Evolutionary conservation across 768 basidiomycete genomes (phyloP).

Genomic region (Boletus huronensis): DNA sequence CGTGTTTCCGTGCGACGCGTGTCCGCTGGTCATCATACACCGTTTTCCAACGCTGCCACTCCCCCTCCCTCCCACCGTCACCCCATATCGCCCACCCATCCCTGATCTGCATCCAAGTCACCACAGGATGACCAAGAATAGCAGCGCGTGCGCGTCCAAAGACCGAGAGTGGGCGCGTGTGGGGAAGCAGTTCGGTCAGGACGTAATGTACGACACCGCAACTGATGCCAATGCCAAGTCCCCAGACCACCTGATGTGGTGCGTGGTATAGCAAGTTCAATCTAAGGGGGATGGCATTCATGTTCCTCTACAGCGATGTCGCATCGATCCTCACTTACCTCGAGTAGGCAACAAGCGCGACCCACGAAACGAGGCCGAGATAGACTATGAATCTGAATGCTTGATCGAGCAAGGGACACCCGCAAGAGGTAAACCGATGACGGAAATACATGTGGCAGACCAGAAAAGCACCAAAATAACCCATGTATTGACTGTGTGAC

Average conservation of each 20-base stretch:
- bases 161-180: conserved; percentile 47
- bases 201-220: conserved; percentile 56
- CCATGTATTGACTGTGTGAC: conserved; percentile 90
- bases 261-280: conserved; percentile 73
- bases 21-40: conserved; percentile 47
- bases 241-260: conserved; percentile 70
- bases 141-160: conserved; percentile 48
- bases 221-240: conserved; percentile 56
- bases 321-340: conserved; percentile 43
- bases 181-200: conserved; percentile 57
- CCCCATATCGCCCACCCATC: conserved; percentile 82
- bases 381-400: conserved; percentile 48
- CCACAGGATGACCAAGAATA: conserved; percentile 55
- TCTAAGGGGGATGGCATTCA: conserved; percentile 34
- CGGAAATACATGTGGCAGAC: conserved; percentile 68
- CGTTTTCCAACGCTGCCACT: conserved; percentile 65
- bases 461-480: conserved; percentile 76
- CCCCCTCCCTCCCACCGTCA: conserved; percentile 72
- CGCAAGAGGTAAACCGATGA: conserved; percentile 60
- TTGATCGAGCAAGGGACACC: conserved; percentile 48
- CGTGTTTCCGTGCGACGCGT: conserved; percentile 18
- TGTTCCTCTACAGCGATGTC: background rate
- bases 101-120: conserved; percentile 63
- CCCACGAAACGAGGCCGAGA: conserved; percentile 50
- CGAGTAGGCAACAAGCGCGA: conserved; percentile 71